Evolutionary conservation across 176 grass and related monocot genomes (phyloP), one percentile per base, ranked within the genome.

Genomic region (Canna indica): DNA sequence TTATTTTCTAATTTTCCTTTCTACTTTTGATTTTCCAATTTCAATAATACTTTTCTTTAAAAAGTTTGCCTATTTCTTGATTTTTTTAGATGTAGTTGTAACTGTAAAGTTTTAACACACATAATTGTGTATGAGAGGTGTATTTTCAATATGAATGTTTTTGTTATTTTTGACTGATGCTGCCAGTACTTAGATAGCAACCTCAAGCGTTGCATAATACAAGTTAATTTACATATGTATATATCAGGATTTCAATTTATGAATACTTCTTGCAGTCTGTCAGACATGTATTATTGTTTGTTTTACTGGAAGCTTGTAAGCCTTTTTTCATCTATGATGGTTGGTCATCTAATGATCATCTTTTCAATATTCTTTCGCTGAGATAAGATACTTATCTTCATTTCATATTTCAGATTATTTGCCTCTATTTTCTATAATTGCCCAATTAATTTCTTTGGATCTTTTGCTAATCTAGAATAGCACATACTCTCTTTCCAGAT

Each of bases 401-500:
- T 33, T 62, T 20, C 59, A 62, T 17, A 33, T 2, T 30, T 32
- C 14, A 17, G 12, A 30, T 66, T 38, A 66, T 24, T 25, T 24
- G 20, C 4, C 24, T 66, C 18, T 24, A n/a, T n/a, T 66, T 38
- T 10, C 17, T 13, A 66, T 38, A 36, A n/a, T 9, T 36, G 7
- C 18, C n/a, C 24, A 24, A 4, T n/a, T 66, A 66, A 24, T 36
- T 38, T 35, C 5, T n/a, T 29, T 30, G 22, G 14, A 31, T 44
- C 11, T 64, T 28, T 62, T 62, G 38, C 3, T 74, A 16, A 74
- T 58, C 25, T 75, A 47, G 84, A 74, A 2, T 36, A 59, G 52
- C 52, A 56, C 36, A 17, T 50, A 73, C 76, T 67, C 56, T n/a
- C 56, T 83, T 70, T 77, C 59, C 79, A 91, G 84, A 58, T 82